A percentile compares a stretch with the other conserved stretches of the same genome.
Conservation (phyloP, 495 filamentous ascomycete species). For the Aspergillus haitiensis region DNA sequence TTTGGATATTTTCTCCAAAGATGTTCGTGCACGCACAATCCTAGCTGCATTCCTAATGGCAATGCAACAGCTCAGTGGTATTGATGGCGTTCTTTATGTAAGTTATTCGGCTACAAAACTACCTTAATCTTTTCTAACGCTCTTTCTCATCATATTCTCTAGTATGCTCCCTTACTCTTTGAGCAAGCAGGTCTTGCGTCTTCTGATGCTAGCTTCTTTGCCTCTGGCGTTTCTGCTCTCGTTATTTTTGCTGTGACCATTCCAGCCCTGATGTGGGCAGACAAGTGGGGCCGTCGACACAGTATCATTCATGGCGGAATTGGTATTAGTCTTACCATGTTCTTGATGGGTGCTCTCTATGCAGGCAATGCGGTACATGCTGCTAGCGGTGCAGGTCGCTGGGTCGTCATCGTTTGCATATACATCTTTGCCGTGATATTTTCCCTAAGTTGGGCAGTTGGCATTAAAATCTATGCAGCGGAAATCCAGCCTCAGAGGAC, state of each 20-base stretch:
- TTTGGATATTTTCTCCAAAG: slow-evolving; percentile 42
- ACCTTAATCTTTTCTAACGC: neutral
- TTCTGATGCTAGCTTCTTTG: slow-evolving; percentile 52
- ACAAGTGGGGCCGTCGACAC: slow-evolving; percentile 59
- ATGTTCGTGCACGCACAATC: slow-evolving; percentile 39
- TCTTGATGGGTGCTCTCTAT: slow-evolving; percentile 53
- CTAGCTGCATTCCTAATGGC: slow-evolving; percentile 47
- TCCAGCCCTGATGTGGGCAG: slow-evolving; percentile 54
- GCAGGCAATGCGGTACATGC: slow-evolving; percentile 49
- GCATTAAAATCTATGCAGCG: slow-evolving; percentile 52
- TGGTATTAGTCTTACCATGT: slow-evolving; percentile 46
- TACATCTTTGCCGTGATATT: slow-evolving; percentile 47
- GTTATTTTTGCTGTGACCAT: slow-evolving; percentile 52
- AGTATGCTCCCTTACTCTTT: slow-evolving; percentile 55
- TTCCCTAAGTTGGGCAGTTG: slow-evolving; percentile 54
- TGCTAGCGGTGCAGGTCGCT: slow-evolving; percentile 46
- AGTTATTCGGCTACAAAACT: slow-evolving; percentile 19
- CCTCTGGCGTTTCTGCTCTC: slow-evolving; percentile 55
- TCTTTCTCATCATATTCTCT: neutral
- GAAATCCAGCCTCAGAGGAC: slow-evolving; percentile 59
- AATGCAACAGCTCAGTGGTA: slow-evolving; percentile 50
- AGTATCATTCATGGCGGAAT: slow-evolving; percentile 57
- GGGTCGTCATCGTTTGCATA: slow-evolving; percentile 47
- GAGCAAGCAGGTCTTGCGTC: slow-evolving; percentile 53
- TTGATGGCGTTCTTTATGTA: slow-evolving; percentile 54